Evolutionary conservation across 352 stramenopile species (phyloP).

Genomic region (Albugo candida): DNA sequence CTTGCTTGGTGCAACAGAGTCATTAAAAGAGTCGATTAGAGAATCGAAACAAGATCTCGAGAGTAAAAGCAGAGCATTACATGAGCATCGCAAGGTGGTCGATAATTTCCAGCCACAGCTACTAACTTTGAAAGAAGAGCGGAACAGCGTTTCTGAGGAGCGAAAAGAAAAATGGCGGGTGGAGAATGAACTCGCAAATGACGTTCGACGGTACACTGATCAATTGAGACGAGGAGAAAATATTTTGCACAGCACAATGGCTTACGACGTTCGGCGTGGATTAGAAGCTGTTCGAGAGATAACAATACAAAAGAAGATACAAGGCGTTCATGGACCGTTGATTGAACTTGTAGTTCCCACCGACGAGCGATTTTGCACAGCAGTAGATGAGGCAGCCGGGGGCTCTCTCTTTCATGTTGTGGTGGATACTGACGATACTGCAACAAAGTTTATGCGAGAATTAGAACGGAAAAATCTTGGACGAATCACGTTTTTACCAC

Average conservation of each 20-base stretch:
- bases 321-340: slow-evolving; percentile 86
- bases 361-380: slow-evolving; percentile 84
- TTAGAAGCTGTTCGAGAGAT: slow-evolving; percentile 77
- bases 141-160: slow-evolving; percentile 55
- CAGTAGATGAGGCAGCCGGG: slow-evolving; percentile 90
- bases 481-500: slow-evolving; percentile 94
- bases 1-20: slow-evolving; percentile 22
- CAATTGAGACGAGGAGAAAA: slow-evolving; percentile 53
- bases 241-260: slow-evolving; percentile 67
- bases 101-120: slow-evolving; percentile 30
- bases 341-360: slow-evolving; percentile 88
- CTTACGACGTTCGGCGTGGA: slow-evolving; percentile 66
- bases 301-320: slow-evolving; percentile 45
- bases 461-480: slow-evolving; percentile 88
- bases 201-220: slow-evolving; percentile 52
- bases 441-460: slow-evolving; percentile 85
- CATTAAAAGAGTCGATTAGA: slow-evolving; percentile 17
- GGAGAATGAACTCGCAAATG: slow-evolving; percentile 58
- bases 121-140: slow-evolving; percentile 56
- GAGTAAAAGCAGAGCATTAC: slow-evolving; percentile 25
- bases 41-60: slow-evolving; percentile 24
- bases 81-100: slow-evolving; percentile 26
- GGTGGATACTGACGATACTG: slow-evolving; percentile 95
- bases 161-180: slow-evolving; percentile 64
- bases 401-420: slow-evolving; percentile 96